Conservation (phyloP, 2,329 filamentous ascomycete species). For the Hymenoscyphus infarciens region DNA sequence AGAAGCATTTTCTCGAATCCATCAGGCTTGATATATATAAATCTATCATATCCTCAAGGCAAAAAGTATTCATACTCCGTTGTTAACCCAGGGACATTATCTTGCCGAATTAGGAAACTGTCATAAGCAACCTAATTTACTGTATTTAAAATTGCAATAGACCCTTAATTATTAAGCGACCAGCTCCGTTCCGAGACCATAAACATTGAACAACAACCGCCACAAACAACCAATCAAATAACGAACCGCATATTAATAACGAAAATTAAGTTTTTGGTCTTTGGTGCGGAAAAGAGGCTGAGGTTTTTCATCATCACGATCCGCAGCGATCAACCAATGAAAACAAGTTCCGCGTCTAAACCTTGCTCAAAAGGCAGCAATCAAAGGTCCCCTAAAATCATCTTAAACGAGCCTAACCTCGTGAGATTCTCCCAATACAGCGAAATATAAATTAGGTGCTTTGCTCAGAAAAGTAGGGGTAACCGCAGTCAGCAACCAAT, state of each 20-base stretch:
- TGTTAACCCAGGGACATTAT: neutral
- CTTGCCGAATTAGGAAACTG: neutral
- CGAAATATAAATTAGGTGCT: neutral
- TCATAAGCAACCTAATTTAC: neutral
- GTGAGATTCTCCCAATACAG: neutral
- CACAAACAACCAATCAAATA: neutral
- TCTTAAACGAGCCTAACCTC: neutral
- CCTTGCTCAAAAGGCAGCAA: neutral
- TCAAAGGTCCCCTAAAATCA: neutral
- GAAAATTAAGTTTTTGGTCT: neutral
- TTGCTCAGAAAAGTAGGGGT: constrained; percentile 9
- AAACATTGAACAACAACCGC: neutral
- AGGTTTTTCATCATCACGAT: neutral
- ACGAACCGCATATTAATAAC: neutral
- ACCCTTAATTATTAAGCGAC: neutral
- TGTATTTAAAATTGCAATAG: neutral
- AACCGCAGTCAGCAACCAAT: neutral
- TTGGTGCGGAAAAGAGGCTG: neutral
- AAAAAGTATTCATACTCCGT: neutral
- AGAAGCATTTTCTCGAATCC: neutral
- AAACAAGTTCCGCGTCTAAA: neutral
- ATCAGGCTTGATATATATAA: neutral
- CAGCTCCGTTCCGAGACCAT: neutral
- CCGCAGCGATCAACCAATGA: neutral
- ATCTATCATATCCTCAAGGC: neutral